A percentile compares a stretch with the other conserved stretches of the same genome.
These are phyloP conservation scores for Parachlorella kessleri DNA, from an alignment of 139 green algal genomes.

Conservation along the genomic window DNA sequence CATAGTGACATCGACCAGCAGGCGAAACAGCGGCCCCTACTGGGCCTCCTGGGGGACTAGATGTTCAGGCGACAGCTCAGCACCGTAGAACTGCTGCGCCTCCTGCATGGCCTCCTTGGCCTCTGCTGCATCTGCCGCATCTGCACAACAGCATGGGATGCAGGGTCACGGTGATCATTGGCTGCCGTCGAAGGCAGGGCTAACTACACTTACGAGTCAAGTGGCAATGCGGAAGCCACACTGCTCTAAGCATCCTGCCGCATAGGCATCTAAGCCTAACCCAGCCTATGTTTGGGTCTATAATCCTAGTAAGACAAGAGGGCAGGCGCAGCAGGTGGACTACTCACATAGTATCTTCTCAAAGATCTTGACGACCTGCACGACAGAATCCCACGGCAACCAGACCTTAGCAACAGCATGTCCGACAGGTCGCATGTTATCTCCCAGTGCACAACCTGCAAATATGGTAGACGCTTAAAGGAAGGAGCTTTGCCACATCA, in stretches of 20 bases:
- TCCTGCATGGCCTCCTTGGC: constrained; percentile 52
- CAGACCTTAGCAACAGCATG: no score
- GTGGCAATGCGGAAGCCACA: not conserved
- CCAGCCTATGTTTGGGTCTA: no score
- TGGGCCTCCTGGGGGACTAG: not conserved
- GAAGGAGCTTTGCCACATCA: no score
- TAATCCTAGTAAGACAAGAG: no score
- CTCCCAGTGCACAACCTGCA: no score
- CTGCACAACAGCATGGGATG: constrained; percentile 22
- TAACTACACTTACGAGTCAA: not conserved
- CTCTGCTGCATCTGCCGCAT: constrained; percentile 36
- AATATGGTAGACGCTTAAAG: no score
- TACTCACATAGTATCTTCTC: no score
- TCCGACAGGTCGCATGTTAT: no score
- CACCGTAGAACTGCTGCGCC: constrained; percentile 1
- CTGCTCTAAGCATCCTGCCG: not conserved
- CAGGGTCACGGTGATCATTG: not conserved
- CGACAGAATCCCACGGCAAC: no score
- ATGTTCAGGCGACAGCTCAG: constrained; percentile 9
- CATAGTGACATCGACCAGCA: not conserved
- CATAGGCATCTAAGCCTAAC: not conserved
- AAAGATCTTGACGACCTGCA: not conserved
- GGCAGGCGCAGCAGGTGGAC: no score
- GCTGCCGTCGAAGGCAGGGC: not conserved
- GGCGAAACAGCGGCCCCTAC: not conserved